Percentiles rank a stretch among this genome's conserved stretches.
Evolutionary conservation across 2,329 filamentous ascomycete genomes (phyloP).

Genomic region (Fusarium heterosporum): DNA sequence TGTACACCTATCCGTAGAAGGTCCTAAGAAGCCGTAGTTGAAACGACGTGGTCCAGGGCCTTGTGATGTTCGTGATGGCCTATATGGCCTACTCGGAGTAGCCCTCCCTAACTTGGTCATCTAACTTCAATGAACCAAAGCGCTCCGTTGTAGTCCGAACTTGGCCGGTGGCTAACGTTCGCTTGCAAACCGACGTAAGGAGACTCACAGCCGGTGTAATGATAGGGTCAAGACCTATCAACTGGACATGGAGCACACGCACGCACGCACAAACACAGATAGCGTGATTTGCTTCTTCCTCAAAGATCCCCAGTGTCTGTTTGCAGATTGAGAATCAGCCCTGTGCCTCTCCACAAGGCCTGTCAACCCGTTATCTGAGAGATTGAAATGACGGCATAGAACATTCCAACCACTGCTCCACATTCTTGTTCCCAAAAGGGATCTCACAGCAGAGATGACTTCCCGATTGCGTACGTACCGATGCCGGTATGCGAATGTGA

Average conservation of each 20-base stretch:
- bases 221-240: constrained; percentile 2
- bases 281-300: not conserved
- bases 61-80: not conserved
- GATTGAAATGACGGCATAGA: constrained; percentile 21
- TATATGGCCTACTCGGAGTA: not conserved
- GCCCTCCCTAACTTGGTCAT: too few relatives aligned
- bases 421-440: constrained; percentile 10
- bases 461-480: not conserved
- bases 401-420: constrained; percentile 26
- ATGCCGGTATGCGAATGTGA: constrained; percentile 8
- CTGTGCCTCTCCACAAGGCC: constrained; percentile 9
- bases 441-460: not conserved
- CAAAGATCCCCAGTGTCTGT: not conserved
- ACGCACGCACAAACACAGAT: not conserved
- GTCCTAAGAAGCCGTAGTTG: not conserved
- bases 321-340: constrained; percentile 26
- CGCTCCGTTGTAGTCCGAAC: too few relatives aligned
- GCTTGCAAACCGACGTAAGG: not conserved
- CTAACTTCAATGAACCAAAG: too few relatives aligned
- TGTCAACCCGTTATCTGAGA: constrained; percentile 11
- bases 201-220: not conserved
- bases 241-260: not conserved
- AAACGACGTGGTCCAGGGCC: not conserved
- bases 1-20: not conserved
- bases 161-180: not conserved